Percentiles rank a stretch among this genome's conserved stretches.
Evolutionary conservation across 768 basidiomycete genomes (phyloP).

Genomic region (Russula abietina): DNA sequence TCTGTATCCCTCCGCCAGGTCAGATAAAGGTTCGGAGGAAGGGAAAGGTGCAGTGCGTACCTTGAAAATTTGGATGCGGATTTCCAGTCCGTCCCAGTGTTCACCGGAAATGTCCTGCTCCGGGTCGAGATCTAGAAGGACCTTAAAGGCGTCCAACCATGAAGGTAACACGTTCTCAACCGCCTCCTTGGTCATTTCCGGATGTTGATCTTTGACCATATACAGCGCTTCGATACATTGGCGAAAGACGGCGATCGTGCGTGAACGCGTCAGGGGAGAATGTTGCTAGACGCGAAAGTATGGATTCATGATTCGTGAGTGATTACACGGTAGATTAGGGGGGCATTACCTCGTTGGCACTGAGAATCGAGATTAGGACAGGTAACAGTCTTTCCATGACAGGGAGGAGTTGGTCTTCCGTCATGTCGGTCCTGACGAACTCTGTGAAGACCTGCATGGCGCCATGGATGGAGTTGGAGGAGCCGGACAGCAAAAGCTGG

Average conservation of each 20-base stretch:
- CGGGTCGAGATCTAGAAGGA: constrained; percentile 62
- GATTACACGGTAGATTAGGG: constrained; percentile 5
- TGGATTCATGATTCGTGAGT: neutral
- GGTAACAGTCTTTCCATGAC: constrained; percentile 87
- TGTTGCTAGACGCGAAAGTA: constrained; percentile 45
- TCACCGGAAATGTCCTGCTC: constrained; percentile 51
- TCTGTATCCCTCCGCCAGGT: constrained; percentile 38
- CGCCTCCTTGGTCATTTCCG: constrained; percentile 79
- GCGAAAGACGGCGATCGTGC: constrained; percentile 81
- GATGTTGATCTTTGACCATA: constrained; percentile 93
- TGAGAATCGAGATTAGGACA: constrained; percentile 73
- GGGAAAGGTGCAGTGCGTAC: constrained; percentile 36
- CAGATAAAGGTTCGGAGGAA: neutral
- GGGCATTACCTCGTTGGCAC: constrained; percentile 56
- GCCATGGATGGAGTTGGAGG: constrained; percentile 79
- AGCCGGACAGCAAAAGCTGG: constrained; percentile 64
- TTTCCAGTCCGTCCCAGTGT: constrained; percentile 76
- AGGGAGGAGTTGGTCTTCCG: constrained; percentile 91
- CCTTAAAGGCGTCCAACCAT: constrained; percentile 90
- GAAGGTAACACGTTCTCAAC: constrained; percentile 72
- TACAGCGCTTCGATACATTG: constrained; percentile 86
- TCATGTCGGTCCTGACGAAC: constrained; percentile 86
- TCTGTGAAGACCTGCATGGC: constrained; percentile 95
- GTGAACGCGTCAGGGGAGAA: constrained; percentile 73
- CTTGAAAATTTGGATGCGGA: constrained; percentile 81